These are phyloP conservation scores for Xylaria sp. DNA, from an alignment of 2,329 filamentous ascomycete genomes.

Conservation along the genomic window DNA sequence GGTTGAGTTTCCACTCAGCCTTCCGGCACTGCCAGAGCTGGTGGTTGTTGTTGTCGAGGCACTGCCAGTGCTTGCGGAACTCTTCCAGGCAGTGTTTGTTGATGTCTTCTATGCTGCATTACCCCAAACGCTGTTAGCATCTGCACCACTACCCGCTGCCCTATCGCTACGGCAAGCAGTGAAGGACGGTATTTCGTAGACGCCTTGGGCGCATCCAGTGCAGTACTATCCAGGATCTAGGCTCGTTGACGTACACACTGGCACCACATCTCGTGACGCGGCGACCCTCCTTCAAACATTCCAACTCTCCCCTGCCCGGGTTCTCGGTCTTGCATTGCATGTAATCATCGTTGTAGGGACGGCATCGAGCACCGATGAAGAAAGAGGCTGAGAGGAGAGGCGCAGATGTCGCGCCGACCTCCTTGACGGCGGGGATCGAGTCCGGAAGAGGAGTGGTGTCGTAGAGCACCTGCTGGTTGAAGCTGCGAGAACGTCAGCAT, in stretches of 20 bases:
- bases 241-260: constrained; percentile 80
- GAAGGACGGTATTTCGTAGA: not conserved
- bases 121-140: constrained; percentile 16
- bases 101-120: constrained; percentile 84
- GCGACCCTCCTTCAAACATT: constrained; percentile 95
- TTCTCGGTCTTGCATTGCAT: constrained; percentile 99
- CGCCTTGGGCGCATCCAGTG: not conserved
- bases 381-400: constrained; percentile 91
- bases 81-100: constrained; percentile 92
- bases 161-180: not conserved
- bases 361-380: constrained; percentile 97
- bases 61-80: constrained; percentile 95
- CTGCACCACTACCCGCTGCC: not conserved
- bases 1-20: constrained; percentile 89
- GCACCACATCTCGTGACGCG: constrained; percentile 96
- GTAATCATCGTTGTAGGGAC: constrained; percentile 96
- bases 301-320: constrained; percentile 87
- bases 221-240: not conserved
- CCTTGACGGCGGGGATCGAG: constrained; percentile 89
- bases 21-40: constrained; percentile 95
- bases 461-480: constrained; percentile 92
- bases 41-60: constrained; percentile 97
- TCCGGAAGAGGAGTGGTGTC: constrained; percentile 96
- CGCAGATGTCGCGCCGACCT: constrained; percentile 92
- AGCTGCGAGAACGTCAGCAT: constrained; percentile 65